Percentiles rank a stretch among this genome's conserved stretches.
phyloP scores from a whole-genome alignment of 2,329 filamentous ascomycete genomes.

The Neonectria ditissima region DNA sequence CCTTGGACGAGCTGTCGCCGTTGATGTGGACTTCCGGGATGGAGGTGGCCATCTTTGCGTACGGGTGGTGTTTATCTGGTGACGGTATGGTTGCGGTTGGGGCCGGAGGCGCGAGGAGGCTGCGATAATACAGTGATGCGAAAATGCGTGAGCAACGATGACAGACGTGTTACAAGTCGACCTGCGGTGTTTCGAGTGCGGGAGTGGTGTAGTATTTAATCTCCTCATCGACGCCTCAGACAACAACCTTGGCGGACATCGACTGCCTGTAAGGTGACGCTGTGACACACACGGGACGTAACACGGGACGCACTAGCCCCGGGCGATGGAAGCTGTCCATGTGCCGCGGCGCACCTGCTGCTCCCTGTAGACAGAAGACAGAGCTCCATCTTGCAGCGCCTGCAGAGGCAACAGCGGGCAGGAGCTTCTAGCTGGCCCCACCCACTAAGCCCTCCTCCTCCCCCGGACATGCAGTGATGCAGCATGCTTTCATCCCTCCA shows the following conservation, averaged over 20 bases:
- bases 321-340: conserved; percentile 9
- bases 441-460: not conserved
- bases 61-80: not conserved
- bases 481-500: not conserved
- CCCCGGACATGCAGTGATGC: no score
- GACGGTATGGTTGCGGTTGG: not conserved
- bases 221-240: not conserved
- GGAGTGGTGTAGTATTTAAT: conserved; percentile 19
- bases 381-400: not conserved
- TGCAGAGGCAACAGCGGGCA: not conserved
- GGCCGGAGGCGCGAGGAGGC: not conserved
- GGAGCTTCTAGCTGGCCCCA: not conserved
- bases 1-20: conserved; percentile 48
- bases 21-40: conserved; percentile 41
- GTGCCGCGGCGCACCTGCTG: not conserved
- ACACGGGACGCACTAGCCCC: not conserved
- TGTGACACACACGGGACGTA: not conserved
- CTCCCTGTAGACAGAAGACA: no score
- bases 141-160: not conserved
- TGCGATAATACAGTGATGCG: not conserved
- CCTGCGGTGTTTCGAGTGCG: not conserved
- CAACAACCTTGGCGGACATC: not conserved
- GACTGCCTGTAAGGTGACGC: not conserved
- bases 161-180: not conserved
- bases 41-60: conserved; percentile 25